These are phyloP conservation scores for Cryptococcus deneoformans DNA, from an alignment of 1,284 basidiomycete genomes.

Conservation along the genomic window DNA sequence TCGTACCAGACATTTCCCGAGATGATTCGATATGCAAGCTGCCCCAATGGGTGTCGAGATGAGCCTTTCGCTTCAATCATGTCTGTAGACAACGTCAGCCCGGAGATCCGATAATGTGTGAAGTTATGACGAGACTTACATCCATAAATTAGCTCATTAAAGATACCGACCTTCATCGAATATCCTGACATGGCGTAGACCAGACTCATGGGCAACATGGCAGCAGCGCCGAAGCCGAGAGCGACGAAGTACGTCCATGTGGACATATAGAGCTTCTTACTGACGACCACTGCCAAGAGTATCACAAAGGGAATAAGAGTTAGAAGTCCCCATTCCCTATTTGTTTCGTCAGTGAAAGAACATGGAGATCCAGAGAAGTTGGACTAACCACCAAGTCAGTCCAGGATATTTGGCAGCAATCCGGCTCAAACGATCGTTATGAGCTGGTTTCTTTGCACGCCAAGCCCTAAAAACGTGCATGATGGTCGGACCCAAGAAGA, in stretches of 20 bases:
- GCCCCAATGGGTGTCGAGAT: slow-evolving; percentile 19
- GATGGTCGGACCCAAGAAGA: slow-evolving; percentile 15
- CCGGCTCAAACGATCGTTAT: slow-evolving; percentile 14
- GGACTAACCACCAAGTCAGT: slow-evolving; percentile 5
- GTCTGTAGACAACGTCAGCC: background rate
- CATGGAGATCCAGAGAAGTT: background rate
- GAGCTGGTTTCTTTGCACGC: slow-evolving; percentile 6
- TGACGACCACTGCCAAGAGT: slow-evolving; percentile 12
- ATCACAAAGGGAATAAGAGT: slow-evolving; percentile 14
- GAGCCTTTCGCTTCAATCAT: slow-evolving; percentile 19
- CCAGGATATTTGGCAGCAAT: background rate
- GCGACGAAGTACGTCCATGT: slow-evolving; percentile 21
- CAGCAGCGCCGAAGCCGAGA: slow-evolving; percentile 17
- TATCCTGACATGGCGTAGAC: slow-evolving; percentile 21
- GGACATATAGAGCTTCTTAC: slow-evolving; percentile 15
- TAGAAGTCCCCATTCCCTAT: slow-evolving; percentile 14
- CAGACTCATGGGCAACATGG: slow-evolving; percentile 20
- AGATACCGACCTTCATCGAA: slow-evolving; percentile 17
- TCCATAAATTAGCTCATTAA: slow-evolving; percentile 23
- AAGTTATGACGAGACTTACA: slow-evolving; percentile 5
- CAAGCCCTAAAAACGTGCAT: slow-evolving; percentile 8
- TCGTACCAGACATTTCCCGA: slow-evolving; percentile 23
- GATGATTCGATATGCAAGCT: slow-evolving; percentile 22
- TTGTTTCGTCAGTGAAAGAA: background rate
- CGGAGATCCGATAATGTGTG: background rate